These are phyloP conservation scores for Gossypioides kirkii DNA, from an alignment of 345 rosid genomes.

Conservation along the genomic window DNA sequence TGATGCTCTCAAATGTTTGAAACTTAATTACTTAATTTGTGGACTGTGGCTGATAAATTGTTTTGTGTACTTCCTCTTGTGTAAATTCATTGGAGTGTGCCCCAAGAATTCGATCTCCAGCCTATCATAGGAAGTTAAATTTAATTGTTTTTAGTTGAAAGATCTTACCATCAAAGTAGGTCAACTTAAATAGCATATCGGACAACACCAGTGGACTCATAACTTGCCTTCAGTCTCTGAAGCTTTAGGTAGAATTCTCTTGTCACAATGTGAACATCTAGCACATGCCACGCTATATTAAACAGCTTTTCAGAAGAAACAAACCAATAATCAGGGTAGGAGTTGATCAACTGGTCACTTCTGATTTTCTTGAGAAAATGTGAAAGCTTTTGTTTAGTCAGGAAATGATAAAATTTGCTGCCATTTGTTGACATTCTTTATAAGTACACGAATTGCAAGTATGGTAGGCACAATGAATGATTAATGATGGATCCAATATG, in stretches of 20 bases:
- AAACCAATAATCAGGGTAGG: neutral
- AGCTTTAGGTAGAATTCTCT: neutral
- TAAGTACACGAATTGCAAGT: neutral
- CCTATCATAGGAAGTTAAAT: neutral
- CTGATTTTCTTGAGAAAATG: neutral
- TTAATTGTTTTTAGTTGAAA: neutral
- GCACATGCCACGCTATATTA: neutral
- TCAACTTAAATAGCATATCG: neutral
- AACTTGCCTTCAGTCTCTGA: neutral
- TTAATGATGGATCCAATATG: neutral
- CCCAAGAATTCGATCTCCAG: too few relatives aligned
- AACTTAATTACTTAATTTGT: neutral
- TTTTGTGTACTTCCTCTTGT: too few relatives aligned
- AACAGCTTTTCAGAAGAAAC: neutral
- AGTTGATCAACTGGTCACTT: neutral
- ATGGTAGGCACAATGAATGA: neutral
- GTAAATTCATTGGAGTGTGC: too few relatives aligned
- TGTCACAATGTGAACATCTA: neutral
- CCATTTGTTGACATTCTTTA: neutral
- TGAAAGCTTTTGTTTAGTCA: neutral
- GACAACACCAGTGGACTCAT: too few relatives aligned
- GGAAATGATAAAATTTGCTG: neutral
- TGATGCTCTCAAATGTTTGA: neutral
- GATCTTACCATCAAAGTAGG: neutral
- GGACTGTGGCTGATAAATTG: too few relatives aligned